Evolutionary conservation across 148 eudicot species (phyloP).

Genomic region (Hydrangea macrophylla): DNA sequence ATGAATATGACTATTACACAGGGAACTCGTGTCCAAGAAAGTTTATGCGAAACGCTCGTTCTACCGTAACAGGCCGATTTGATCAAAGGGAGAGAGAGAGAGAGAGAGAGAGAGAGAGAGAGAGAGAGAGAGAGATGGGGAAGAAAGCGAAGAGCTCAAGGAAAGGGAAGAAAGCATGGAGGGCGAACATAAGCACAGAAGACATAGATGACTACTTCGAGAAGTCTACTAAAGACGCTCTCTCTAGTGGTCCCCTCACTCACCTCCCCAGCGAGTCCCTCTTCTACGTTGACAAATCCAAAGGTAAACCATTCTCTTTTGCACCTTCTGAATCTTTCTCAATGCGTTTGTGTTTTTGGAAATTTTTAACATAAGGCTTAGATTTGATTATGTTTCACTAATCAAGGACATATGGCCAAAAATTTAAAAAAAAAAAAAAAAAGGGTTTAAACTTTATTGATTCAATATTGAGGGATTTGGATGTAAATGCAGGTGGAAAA

Average conservation of each 20-base stretch:
- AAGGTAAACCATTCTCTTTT: conserved; percentile 31
- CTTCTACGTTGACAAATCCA: conserved; percentile 67
- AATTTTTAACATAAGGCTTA: too few relatives aligned
- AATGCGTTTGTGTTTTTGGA: not conserved
- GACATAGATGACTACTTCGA: conserved; percentile 72
- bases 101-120: not conserved
- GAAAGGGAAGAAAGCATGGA: conserved; percentile 88
- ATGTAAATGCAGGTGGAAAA: too few relatives aligned
- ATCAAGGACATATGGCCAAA: too few relatives aligned
- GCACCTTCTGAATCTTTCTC: not conserved
- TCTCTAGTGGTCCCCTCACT: conserved; percentile 81
- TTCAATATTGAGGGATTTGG: too few relatives aligned
- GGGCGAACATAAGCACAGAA: conserved; percentile 70
- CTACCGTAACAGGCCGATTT: too few relatives aligned
- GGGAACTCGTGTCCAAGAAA: too few relatives aligned
- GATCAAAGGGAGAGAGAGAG: too few relatives aligned
- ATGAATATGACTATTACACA: too few relatives aligned
- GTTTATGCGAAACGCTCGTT: too few relatives aligned
- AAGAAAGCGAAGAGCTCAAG: conserved; percentile 67
- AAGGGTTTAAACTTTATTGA: too few relatives aligned
- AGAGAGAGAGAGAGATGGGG: conserved; percentile 51
- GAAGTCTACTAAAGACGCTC: conserved; percentile 77
- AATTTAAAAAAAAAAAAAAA: too few relatives aligned
- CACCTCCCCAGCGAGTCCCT: conserved; percentile 61
- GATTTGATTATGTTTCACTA: too few relatives aligned